Evolutionary conservation across 768 basidiomycete species (phyloP).

Genomic region (Cystobasidium onofrii): DNA sequence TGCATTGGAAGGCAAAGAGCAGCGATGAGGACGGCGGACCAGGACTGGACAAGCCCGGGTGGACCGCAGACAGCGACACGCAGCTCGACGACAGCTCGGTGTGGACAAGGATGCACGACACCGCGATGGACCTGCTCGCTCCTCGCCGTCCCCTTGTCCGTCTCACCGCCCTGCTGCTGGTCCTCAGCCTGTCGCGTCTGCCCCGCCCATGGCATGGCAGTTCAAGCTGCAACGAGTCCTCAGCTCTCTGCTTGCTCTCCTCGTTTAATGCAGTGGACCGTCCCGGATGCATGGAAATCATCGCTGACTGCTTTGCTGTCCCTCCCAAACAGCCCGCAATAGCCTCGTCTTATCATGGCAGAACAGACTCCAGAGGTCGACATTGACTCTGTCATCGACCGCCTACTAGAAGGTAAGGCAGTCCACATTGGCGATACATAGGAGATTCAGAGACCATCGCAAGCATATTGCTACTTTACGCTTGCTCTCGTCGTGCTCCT

Average conservation of each 20-base stretch:
- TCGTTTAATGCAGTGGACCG: background rate
- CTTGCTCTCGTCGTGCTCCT: background rate
- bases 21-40: too few species aligned
- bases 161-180: background rate
- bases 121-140: background rate
- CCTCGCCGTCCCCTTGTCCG: background rate
- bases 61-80: too few species aligned
- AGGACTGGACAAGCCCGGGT: too few species aligned
- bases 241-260: background rate
- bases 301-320: background rate
- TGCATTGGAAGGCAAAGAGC: too few species aligned
- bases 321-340: background rate
- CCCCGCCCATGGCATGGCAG: background rate
- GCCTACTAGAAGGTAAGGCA: constrained; percentile 79
- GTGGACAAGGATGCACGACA: too few species aligned
- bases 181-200: background rate
- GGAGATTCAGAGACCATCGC: background rate
- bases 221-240: background rate
- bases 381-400: constrained; percentile 98
- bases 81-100: background rate
- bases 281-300: background rate
- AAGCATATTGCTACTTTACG: background rate
- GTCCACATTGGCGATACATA: background rate
- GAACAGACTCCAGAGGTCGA: constrained; percentile 67
- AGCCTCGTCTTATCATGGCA: constrained; percentile 34